Evolutionary conservation across 768 basidiomycete genomes (phyloP).

Genomic region (Phanerochaete sordida): DNA sequence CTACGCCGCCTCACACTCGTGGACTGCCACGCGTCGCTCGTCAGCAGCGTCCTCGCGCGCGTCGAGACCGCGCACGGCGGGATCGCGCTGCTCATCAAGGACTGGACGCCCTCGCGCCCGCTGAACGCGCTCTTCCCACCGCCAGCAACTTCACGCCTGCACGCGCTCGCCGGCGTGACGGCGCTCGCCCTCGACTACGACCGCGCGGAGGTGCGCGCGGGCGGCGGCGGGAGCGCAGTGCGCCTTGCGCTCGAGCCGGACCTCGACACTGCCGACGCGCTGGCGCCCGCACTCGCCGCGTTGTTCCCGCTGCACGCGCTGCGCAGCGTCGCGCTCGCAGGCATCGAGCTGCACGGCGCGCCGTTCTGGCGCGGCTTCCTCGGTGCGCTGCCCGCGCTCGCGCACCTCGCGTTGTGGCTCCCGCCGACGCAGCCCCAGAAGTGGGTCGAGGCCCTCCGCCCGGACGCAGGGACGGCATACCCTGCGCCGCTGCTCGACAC

Average conservation of each 20-base stretch:
- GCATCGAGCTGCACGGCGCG: conserved; percentile 3
- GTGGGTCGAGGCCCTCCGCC: background rate
- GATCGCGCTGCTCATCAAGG: background rate
- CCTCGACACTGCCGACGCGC: background rate
- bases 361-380: conserved; percentile 1
- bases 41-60: background rate
- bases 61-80: background rate
- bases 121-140: background rate
- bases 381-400: background rate
- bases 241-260: conserved; percentile 1
- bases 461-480: background rate
- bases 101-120: background rate
- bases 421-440: conserved; percentile 1
- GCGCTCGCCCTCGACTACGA: conserved; percentile 4
- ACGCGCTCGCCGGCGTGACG: background rate
- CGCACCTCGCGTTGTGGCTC: background rate
- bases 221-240: background rate
- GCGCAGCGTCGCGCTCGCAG: background rate
- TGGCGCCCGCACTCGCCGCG: background rate
- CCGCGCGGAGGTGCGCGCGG: background rate
- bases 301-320: background rate
- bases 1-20: too few species aligned
- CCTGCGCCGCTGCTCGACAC: background rate
- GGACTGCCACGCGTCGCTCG: too few species aligned
- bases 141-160: background rate